Percentiles rank a stretch among this genome's conserved stretches.
Evolutionary conservation across 129 eudicot species (phyloP).

Genomic region (Pseudognaphalium luteoalbum): DNA sequence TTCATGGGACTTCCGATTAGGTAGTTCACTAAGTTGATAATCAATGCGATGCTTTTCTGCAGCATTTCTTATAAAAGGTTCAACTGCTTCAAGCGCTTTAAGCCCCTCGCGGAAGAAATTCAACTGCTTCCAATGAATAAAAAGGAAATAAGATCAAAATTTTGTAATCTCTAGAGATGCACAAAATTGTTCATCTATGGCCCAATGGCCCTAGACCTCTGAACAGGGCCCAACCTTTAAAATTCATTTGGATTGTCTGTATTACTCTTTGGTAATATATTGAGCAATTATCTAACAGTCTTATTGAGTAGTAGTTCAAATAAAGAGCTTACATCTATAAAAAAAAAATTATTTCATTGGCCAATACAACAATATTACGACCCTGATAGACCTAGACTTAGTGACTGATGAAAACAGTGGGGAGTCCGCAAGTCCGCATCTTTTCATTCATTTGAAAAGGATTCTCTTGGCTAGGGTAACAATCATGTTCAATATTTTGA

Average conservation of each 20-base stretch:
- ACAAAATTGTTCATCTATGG: slow-evolving; percentile 1
- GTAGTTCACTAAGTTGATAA: slow-evolving; percentile 54
- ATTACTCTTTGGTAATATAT: neutral
- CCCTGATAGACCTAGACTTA: neutral
- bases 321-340: neutral
- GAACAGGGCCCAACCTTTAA: neutral
- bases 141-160: slow-evolving; percentile 18
- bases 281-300: neutral
- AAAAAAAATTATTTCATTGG: neutral
- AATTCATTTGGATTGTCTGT: neutral
- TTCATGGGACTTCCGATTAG: slow-evolving; percentile 48
- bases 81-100: slow-evolving; percentile 79
- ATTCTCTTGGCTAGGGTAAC: neutral
- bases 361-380: neutral
- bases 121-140: slow-evolving; percentile 53
- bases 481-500: neutral
- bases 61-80: slow-evolving; percentile 57
- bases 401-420: neutral
- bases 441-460: neutral
- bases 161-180: slow-evolving; percentile 12
- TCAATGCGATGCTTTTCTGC: slow-evolving; percentile 83
- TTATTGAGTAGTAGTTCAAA: neutral
- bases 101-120: slow-evolving; percentile 79
- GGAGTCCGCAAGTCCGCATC: neutral
- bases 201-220: slow-evolving; percentile 8